Conservation (phyloP, 2,329 filamentous ascomycete species). For the Grosmannia serpens region DNA sequence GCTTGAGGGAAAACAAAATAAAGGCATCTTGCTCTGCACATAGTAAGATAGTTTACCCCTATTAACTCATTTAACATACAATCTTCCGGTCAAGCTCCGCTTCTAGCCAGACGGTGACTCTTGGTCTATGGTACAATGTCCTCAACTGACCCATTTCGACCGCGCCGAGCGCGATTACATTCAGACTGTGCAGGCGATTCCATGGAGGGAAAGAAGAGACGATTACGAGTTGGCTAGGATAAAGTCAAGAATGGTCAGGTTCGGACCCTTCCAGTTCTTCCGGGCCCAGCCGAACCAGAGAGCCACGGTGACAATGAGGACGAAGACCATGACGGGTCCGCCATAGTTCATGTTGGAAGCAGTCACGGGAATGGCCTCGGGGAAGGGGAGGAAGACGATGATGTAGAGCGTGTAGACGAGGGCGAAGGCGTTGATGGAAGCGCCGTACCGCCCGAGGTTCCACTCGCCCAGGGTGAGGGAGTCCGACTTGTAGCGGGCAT, state of each 20-base stretch:
- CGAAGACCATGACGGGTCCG: conserved; percentile 4
- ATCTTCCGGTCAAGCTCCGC: background rate
- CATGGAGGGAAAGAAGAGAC: background rate
- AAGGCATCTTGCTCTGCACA: too few species aligned
- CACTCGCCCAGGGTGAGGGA: conserved; percentile 4
- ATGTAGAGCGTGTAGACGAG: conserved; percentile 9
- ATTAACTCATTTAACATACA: background rate
- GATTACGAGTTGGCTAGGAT: background rate
- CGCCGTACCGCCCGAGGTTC: conserved; percentile 8
- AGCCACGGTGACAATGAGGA: background rate
- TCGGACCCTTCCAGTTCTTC: conserved; percentile 8
- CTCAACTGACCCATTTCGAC: background rate
- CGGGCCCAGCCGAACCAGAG: conserved; percentile 9
- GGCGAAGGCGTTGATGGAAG: conserved; percentile 8
- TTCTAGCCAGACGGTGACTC: too few species aligned
- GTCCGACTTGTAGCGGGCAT: conserved; percentile 4
- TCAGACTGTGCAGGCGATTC: background rate
- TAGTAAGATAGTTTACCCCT: too few species aligned
- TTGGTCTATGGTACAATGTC: background rate
- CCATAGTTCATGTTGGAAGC: conserved; percentile 12
- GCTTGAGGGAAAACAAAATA: too few species aligned
- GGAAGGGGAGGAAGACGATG: conserved; percentile 10
- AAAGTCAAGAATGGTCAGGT: conserved; percentile 9
- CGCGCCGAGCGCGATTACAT: background rate
- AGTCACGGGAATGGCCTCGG: conserved; percentile 8